phyloP scores from a whole-genome alignment of 768 basidiomycete genomes.

The Xerocomellus amylosporus region DNA sequence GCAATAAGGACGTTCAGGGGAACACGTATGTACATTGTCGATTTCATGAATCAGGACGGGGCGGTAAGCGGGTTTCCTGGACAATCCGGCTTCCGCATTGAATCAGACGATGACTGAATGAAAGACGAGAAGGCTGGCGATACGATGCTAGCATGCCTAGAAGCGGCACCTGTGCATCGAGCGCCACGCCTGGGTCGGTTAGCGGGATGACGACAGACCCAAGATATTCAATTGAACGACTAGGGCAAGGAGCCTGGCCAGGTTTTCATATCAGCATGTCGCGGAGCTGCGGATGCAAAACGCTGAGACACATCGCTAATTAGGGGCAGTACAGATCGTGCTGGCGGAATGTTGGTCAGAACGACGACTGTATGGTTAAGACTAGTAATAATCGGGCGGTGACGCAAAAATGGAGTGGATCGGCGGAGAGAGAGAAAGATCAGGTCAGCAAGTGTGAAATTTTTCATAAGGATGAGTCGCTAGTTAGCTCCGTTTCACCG shows the following conservation, averaged over 20 bases:
- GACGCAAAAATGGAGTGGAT: background rate
- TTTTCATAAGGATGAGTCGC: constrained; percentile 7
- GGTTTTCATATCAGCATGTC: too few species aligned
- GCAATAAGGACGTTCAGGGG: background rate
- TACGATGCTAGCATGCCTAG: background rate
- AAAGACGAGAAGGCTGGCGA: background rate
- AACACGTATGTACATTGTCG: background rate
- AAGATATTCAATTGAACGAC: too few species aligned
- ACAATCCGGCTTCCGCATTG: background rate
- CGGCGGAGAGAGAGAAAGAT: constrained; percentile 1
- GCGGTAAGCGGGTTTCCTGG: constrained; percentile 1
- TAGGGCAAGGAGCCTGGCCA: too few species aligned
- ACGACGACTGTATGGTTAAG: background rate
- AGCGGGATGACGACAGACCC: too few species aligned
- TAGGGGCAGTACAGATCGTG: too few species aligned
- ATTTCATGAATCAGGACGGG: constrained; percentile 7
- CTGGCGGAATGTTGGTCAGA: background rate
- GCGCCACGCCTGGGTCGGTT: background rate
- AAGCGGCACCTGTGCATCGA: background rate
- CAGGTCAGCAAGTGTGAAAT: background rate
- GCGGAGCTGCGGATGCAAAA: too few species aligned
- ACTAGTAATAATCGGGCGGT: background rate
- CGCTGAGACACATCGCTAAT: background rate
- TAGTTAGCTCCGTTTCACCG: constrained; percentile 24
- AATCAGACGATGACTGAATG: background rate